These are phyloP conservation scores for Mycena kentingensis DNA, from an alignment of 768 basidiomycete species.

Conservation along the genomic window DNA sequence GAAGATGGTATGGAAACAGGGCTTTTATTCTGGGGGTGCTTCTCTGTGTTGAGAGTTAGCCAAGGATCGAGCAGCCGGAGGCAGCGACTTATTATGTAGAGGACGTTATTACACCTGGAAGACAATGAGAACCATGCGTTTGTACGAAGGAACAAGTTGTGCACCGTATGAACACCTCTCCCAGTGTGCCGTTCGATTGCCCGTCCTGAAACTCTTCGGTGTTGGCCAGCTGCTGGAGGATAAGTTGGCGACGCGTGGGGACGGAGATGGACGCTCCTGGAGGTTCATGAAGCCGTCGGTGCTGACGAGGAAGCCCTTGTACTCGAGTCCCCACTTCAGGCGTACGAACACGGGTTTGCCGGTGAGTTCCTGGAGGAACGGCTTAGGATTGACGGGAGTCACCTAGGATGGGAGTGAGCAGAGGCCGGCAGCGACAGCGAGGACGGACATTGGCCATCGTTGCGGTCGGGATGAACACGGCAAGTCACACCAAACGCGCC, in stretches of 20 bases:
- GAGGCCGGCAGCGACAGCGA: too few species aligned
- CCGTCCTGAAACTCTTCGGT: constrained; percentile 98
- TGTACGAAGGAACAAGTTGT: constrained; percentile 28
- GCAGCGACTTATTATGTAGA: constrained; percentile 84
- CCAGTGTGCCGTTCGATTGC: constrained; percentile 92
- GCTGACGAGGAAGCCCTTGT: constrained; percentile 98
- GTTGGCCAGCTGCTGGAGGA: constrained; percentile 80
- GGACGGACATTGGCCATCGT: constrained; percentile 69
- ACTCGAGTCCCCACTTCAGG: constrained; percentile 98
- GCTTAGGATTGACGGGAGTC: constrained; percentile 97
- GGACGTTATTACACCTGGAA: constrained; percentile 88
- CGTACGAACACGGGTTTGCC: constrained; percentile 95
- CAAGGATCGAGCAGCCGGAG: constrained; percentile 24
- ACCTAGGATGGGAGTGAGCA: constrained; percentile 47
- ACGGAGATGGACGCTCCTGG: constrained; percentile 58
- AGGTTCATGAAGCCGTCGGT: constrained; percentile 99
- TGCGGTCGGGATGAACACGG: constrained; percentile 39
- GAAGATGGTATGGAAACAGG: constrained; percentile 9
- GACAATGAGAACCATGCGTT: constrained; percentile 18
- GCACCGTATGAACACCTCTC: constrained; percentile 97
- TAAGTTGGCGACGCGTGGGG: not conserved
- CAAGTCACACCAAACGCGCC: constrained; percentile 22
- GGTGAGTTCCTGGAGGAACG: constrained; percentile 97
- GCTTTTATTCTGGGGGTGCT: constrained; percentile 55
- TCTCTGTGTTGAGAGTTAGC: constrained; percentile 57